These are phyloP conservation scores for Alternaria longipes DNA, from an alignment of 2,329 filamentous ascomycete species.

Conservation along the genomic window DNA sequence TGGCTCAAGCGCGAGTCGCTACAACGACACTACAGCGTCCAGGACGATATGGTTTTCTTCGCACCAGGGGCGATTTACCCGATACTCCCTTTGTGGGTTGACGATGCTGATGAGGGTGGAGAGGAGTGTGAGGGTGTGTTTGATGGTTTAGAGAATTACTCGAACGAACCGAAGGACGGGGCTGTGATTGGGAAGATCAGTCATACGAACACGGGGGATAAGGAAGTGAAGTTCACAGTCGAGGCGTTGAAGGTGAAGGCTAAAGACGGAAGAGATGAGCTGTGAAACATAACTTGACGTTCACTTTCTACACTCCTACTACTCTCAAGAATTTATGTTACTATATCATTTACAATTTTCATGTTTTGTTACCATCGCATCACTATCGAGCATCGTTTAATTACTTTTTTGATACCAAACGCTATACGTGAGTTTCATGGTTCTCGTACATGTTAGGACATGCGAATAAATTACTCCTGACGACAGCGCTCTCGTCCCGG, in stretches of 20 bases:
- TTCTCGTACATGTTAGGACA: no score
- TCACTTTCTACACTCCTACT: not conserved
- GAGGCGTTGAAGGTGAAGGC: conserved; percentile 41
- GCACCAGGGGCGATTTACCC: conserved; percentile 63
- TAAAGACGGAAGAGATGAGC: conserved; percentile 34
- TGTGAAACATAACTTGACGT: conserved; percentile 20
- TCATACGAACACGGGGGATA: conserved; percentile 35
- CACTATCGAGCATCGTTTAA: not conserved
- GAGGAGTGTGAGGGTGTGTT: conserved; percentile 53
- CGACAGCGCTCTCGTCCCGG: not conserved
- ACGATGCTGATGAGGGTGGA: conserved; percentile 48
- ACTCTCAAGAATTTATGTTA: not conserved
- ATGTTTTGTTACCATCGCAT: not conserved
- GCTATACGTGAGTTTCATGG: not conserved
- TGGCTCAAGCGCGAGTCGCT: conserved; percentile 61
- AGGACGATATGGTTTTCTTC: conserved; percentile 60
- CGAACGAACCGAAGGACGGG: conserved; percentile 40
- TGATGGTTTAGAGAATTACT: conserved; percentile 45
- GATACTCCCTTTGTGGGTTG: conserved; percentile 61
- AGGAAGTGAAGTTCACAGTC: conserved; percentile 44
- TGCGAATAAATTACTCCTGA: not conserved
- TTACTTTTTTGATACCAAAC: not conserved
- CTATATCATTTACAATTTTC: no score
- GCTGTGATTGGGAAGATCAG: conserved; percentile 40
- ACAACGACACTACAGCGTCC: conserved; percentile 52